Evolutionary conservation across 768 basidiomycete species (phyloP), one percentile per base, ranked within the genome.

Genomic region (Tephrocybe sp.): DNA sequence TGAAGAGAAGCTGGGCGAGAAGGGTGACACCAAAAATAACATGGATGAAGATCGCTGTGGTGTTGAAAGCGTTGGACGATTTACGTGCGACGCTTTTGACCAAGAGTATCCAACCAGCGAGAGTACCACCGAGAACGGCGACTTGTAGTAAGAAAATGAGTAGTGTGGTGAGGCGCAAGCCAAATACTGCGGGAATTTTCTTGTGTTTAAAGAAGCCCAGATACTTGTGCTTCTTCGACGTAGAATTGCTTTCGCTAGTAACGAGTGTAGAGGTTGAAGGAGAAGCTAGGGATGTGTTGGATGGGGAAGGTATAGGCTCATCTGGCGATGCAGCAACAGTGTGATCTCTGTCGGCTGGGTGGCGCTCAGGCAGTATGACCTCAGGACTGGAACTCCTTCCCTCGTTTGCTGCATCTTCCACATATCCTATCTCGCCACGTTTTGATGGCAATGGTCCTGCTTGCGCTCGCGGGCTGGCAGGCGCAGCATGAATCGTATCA

Each of bases 371-470:
- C 9, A 78, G 58, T 23, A 62, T 27, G 15, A 54, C 54, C 47
- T 64, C 57, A 22, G 64, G 55, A 25, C 47, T 61, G 36, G 54
- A 31, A 40, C 48, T 50, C 45, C 50, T 48, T 25, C 39, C 45
- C 27, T 49, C 54, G 30, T 51, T 58, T 3, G 70, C 70, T 16
- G 69, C 45, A 10, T 65, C 71, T 45, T 81, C 82, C 23, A 69
- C 52, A 59, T 70, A 88, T 18, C 84, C 84, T 44, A 88, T 80
- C 59, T 86, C 84, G 22, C 84, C 86, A 16, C 76, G 72, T 63
- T 86, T 86, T 37, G 60, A 62, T 45, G 84, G 85, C 59, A 85
- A 66, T 47, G 84, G 83, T 36, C 71, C 82, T 58, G 83, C 82
- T 71, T 85, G 71, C 47, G 67, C 69, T 57, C 71, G 69, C 54